Base-by-base conservation (phyloP, 2,329 filamentous ascomycete species). In the Venturia aucupariae region DNA sequence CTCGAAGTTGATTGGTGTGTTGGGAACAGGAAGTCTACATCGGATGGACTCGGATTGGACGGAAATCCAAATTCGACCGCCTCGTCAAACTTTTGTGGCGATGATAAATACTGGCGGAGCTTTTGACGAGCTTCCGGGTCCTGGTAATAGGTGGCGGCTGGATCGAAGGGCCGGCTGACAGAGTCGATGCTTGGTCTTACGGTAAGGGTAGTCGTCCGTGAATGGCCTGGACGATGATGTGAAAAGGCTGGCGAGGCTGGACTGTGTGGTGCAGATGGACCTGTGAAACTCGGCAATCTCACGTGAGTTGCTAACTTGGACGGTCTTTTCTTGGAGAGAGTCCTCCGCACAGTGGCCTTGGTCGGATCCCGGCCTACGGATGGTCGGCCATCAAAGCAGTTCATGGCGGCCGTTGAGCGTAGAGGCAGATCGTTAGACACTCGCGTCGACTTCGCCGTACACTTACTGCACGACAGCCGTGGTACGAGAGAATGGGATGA, bases 21-120 rank as follows among this genome's bases (percentile, higher is more conserved):
- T 15, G 70, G 69, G 19, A 70, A 69, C 19, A 66, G 65, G 27
- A 63, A 24, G 32, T 65, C 64, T 62, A 72, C 69, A 62, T 70
- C 63, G 13, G 67, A 67, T 41, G 71, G 57, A 22, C 55, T 55
- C 27, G 62, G 27, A 42, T 46, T 79, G 0, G 87, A 86, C 0
- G 92, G 91, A 70, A 97, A 97, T 0, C 93, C 93, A 75, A 95
- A 97, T 73, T 96, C 90, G 62, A 97, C 84, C 1, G 90, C 92
- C 75, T 97, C 93, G 72, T 97, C 93, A 70, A 97, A 97, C 73
- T 96, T 96, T 69, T 96, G 90, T 0, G 92, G 89, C 1, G 92
- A 96, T 8, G 90, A 89, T 24, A 96, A 83, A 71, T 92, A 96
- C 7, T 90, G 86, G 15, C 92, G 86, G 24, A 97, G 80, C 76